These are phyloP conservation scores for Zasmidium cellare DNA, from an alignment of 2,329 filamentous ascomycete species.

Conservation along the genomic window DNA sequence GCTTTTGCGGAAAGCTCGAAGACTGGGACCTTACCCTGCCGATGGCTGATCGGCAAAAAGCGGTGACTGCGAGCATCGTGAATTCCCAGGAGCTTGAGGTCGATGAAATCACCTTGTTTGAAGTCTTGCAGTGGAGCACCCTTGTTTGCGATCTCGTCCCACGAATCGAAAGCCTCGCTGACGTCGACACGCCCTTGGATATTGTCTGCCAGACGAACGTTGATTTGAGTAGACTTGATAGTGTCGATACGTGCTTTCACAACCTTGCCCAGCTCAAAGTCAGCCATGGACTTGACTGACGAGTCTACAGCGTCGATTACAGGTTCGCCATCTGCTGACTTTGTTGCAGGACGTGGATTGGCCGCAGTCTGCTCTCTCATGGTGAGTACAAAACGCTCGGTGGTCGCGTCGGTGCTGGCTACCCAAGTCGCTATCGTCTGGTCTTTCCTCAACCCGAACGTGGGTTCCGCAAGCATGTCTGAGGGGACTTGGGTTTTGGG, in stretches of 20 bases:
- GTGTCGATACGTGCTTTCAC: slow-evolving; percentile 78
- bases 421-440: slow-evolving; percentile 76
- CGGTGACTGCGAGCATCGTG: slow-evolving; percentile 89
- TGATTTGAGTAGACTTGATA: slow-evolving; percentile 87
- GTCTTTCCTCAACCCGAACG: slow-evolving; percentile 76
- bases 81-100: slow-evolving; percentile 77
- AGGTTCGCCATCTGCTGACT: slow-evolving; percentile 26
- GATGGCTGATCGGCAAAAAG: slow-evolving; percentile 88
- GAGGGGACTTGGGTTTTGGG: slow-evolving; percentile 75
- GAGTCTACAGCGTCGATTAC: slow-evolving; percentile 63
- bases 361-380: slow-evolving; percentile 52
- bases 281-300: slow-evolving; percentile 63
- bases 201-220: slow-evolving; percentile 83
- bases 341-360: slow-evolving; percentile 27
- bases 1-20: slow-evolving; percentile 83
- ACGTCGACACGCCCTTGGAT: slow-evolving; percentile 91
- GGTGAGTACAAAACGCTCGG: slow-evolving; percentile 68
- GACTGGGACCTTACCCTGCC: slow-evolving; percentile 73
- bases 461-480: slow-evolving; percentile 65
- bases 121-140: slow-evolving; percentile 79
- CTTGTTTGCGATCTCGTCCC: slow-evolving; percentile 80
- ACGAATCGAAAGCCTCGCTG: slow-evolving; percentile 84
- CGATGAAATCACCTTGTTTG: slow-evolving; percentile 67
- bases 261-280: slow-evolving; percentile 71
- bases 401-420: slow-evolving; percentile 67